These are phyloP conservation scores for Eucalyptus leucophloia DNA, from an alignment of 345 rosid species.

Conservation along the genomic window DNA sequence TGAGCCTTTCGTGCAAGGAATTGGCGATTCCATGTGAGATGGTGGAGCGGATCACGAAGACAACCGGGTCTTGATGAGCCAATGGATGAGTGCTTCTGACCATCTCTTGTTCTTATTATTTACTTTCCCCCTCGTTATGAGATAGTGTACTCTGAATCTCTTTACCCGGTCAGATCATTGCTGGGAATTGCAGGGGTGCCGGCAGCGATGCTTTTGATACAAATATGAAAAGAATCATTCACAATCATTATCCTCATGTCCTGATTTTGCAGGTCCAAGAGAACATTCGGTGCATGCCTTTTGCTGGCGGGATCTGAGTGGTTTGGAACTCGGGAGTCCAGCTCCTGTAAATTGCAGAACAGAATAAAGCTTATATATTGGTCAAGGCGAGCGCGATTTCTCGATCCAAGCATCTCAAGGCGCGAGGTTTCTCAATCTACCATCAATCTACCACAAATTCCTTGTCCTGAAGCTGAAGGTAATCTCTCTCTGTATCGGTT, in stretches of 20 bases:
- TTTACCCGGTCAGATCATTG: not conserved
- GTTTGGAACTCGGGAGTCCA: not conserved
- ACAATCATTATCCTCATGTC: not conserved
- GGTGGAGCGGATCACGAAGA: not conserved
- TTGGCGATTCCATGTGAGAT: not conserved
- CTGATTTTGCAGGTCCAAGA: not conserved
- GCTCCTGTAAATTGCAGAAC: not conserved
- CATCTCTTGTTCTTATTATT: not conserved
- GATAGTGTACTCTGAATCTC: not conserved
- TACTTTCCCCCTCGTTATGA: not conserved
- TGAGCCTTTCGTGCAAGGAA: not conserved
- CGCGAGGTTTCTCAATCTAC: not conserved
- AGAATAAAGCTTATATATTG: not conserved
- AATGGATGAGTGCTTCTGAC: not conserved
- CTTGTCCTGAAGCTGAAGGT: not conserved
- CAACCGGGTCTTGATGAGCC: not conserved
- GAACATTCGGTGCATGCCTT: not conserved
- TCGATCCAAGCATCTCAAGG: not conserved
- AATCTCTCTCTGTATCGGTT: not conserved
- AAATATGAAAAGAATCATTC: not conserved
- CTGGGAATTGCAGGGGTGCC: not conserved
- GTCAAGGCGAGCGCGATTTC: not conserved
- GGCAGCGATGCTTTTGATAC: not conserved
- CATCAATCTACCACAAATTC: not conserved
- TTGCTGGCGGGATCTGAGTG: not conserved